phyloP scores from a whole-genome alignment of 306 rosid species.

The Astragalus membranaceus region DNA sequence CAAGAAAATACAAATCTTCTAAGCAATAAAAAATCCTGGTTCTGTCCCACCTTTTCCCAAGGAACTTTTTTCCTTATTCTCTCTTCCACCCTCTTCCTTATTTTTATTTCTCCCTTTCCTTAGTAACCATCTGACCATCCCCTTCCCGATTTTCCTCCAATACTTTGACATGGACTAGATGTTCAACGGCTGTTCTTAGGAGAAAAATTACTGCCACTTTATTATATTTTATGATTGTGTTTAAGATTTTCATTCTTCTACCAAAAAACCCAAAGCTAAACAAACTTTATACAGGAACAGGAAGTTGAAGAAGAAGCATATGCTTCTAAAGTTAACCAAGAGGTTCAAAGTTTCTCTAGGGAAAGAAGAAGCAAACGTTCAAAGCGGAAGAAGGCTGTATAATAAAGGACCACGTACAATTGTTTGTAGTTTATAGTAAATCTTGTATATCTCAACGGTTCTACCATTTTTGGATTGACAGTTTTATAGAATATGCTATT shows the following conservation, averaged over 20 bases:
- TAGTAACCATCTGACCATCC: background rate
- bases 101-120: background rate
- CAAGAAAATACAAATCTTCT: background rate
- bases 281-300: conserved; percentile 44
- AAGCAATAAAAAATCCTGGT: background rate
- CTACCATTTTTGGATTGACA: conserved; percentile 48
- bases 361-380: conserved; percentile 95
- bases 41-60: background rate
- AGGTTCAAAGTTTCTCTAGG: conserved; percentile 48
- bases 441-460: conserved; percentile 52
- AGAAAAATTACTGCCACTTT: background rate
- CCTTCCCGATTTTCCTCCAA: background rate
- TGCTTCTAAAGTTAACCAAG: conserved; percentile 46
- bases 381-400: conserved; percentile 81
- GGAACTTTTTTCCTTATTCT: background rate
- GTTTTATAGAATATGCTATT: conserved; percentile 46
- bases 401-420: conserved; percentile 24
- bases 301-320: conserved; percentile 56
- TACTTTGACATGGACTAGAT: background rate
- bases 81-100: background rate
- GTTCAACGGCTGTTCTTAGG: background rate
- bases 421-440: conserved; percentile 65
- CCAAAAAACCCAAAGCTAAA: conserved; percentile 21
- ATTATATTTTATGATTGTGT: background rate
- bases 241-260: background rate